Conservation (phyloP, 208 protist species). For the Leishmania arabica region DNA sequence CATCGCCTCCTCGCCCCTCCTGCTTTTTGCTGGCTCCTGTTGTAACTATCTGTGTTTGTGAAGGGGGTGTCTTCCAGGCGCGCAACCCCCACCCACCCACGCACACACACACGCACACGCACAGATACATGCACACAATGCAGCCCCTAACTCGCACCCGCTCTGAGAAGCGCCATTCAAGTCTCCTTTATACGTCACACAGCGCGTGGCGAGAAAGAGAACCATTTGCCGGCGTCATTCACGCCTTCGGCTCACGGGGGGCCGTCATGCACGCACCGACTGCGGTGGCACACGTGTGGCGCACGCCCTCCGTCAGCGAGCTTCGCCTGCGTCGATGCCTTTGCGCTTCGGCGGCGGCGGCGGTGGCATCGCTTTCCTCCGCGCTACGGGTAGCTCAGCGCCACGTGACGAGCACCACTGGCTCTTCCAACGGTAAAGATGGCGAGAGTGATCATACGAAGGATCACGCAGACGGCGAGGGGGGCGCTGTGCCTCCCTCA, state of each 20-base stretch:
- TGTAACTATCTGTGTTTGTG: background rate
- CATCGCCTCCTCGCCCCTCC: background rate
- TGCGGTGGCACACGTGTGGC: background rate
- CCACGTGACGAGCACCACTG: background rate
- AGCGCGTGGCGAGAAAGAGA: background rate
- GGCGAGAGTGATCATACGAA: background rate
- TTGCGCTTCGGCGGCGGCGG: background rate
- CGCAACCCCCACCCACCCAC: background rate
- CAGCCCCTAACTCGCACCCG: background rate
- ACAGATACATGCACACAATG: background rate
- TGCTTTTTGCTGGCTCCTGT: background rate
- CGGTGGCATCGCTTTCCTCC: background rate
- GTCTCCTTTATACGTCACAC: background rate
- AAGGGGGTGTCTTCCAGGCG: background rate
- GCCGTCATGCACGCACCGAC: background rate
- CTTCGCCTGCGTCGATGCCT: slow-evolving; percentile 7
- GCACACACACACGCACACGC: background rate
- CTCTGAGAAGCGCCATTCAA: background rate
- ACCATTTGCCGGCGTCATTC: background rate
- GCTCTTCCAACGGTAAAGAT: slow-evolving; percentile 13
- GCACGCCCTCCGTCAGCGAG: background rate
- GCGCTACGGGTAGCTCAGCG: slow-evolving; percentile 5
- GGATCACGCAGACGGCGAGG: background rate
- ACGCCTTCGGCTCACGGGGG: background rate
- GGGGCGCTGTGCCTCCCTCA: background rate